These are phyloP conservation scores for Mortierella sp. DNA, from an alignment of 371 early-diverging fungal genomes.

Conservation along the genomic window DNA sequence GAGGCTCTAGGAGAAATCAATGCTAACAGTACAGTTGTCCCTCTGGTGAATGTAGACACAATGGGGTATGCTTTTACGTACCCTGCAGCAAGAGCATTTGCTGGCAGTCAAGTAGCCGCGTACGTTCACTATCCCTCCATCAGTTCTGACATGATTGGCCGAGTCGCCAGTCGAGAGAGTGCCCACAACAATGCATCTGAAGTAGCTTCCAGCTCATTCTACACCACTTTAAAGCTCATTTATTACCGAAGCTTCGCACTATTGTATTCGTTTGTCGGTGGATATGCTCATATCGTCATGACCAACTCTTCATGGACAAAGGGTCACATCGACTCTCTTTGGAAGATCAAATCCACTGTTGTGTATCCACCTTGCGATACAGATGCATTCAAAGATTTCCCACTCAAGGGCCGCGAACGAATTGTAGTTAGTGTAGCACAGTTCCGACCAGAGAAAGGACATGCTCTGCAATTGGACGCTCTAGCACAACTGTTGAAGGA, in stretches of 20 bases:
- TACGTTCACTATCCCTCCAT: conserved; percentile 98
- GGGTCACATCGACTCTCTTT: conserved; percentile 84
- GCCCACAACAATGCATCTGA: conserved; percentile 75
- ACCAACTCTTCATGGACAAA: conserved; percentile 97
- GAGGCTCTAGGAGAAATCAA: background rate
- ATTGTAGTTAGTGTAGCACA: conserved; percentile 92
- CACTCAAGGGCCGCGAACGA: conserved; percentile 63
- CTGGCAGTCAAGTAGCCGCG: conserved; percentile 76
- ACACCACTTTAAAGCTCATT: conserved; percentile 75
- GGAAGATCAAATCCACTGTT: conserved; percentile 73
- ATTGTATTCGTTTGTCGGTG: conserved; percentile 84
- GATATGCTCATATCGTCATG: conserved; percentile 84
- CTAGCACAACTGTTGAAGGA: conserved; percentile 69
- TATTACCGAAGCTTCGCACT: conserved; percentile 87
- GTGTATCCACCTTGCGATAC: conserved; percentile 97
- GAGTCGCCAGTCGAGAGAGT: conserved; percentile 76
- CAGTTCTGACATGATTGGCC: conserved; percentile 94
- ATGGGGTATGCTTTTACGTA: conserved; percentile 96
- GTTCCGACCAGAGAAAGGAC: conserved; percentile 97
- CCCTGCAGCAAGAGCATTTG: conserved; percentile 80
- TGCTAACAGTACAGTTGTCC: background rate
- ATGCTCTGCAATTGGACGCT: conserved; percentile 83
- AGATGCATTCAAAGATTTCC: conserved; percentile 65
- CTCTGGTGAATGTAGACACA: conserved; percentile 73
- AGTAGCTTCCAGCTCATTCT: conserved; percentile 68